These are phyloP conservation scores for Dothiorella sarmentorum DNA, from an alignment of 2,329 filamentous ascomycete genomes.

Conservation along the genomic window DNA sequence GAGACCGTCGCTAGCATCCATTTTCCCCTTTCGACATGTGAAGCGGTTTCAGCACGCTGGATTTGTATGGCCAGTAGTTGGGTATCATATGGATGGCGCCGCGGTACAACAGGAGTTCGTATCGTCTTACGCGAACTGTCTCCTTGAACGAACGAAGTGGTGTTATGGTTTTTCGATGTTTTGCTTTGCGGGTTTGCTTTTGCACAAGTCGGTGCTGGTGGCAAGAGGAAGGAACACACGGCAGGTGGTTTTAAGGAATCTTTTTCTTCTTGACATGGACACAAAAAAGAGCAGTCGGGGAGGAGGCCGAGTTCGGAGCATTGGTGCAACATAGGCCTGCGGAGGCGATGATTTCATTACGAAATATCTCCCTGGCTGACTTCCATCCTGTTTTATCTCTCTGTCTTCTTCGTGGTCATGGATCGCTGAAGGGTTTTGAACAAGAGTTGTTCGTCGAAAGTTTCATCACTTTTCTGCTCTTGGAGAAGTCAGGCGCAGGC, in stretches of 20 bases:
- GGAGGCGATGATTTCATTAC: background rate
- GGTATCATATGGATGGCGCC: constrained; percentile 15
- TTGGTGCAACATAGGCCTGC: background rate
- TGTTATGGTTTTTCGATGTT: constrained; percentile 7
- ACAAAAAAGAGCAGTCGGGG: background rate
- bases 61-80: constrained; percentile 10
- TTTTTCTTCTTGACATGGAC: background rate
- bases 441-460: background rate
- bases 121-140: constrained; percentile 6
- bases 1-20: constrained; percentile 19
- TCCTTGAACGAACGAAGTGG: constrained; percentile 1
- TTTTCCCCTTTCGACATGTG: constrained; percentile 12
- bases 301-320: background rate
- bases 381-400: background rate
- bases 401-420: background rate
- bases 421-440: background rate
- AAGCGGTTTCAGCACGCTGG: constrained; percentile 11
- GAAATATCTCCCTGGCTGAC: background rate
- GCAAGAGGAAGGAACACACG: background rate
- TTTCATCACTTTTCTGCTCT: background rate
- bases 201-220: constrained; percentile 9
- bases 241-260: constrained; percentile 5
- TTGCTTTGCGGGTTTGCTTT: constrained; percentile 12
- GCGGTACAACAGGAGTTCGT: constrained; percentile 12
- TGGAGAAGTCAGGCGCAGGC: background rate